Evolutionary conservation across 345 rosid species (phyloP), one percentile per base, ranked within the genome.

Genomic region (Gossypium bickii): DNA sequence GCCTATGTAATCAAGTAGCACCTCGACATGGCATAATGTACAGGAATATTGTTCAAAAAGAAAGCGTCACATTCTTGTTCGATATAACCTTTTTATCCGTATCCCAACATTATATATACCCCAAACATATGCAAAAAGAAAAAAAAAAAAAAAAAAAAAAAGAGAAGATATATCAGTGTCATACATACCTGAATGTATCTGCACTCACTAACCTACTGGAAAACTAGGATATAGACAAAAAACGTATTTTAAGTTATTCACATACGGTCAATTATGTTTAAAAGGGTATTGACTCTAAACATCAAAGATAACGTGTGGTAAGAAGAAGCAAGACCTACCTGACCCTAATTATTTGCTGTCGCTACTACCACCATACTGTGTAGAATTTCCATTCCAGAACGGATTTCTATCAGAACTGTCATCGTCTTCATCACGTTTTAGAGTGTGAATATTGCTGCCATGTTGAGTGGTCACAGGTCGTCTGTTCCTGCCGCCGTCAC

Each of bases 371-470:
- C 64, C 64, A 27, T 60, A 27, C 64, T 60, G 64, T 60, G 64
- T 60, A 60, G 64, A 60, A 60, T 60, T 60, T 60, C 64, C 64
- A 27, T 60, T 60, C 64, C 64, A 60, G 9, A 60, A 60, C 0
- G 3, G 41, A 25, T 60, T 60, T 13, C 43, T 27, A 60, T 60
- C 43, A 12, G 16, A 4, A 25, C 43, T 38, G 1, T 60, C 64
- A 60, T 60, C 41, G 27, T 60, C 64, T 13, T 60, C 43, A 25
- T 60, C 18, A 9, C 3, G 64, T 60, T 60, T 60, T 25, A 60
- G 41, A 12, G 64, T 60, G 64, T 60, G 64, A 60, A 60, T 60
- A 25, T 60, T 60, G 64, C 64, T 60, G 41, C 64, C 64, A 25
- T 27, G 25, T 60, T 17, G 64, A 25, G 64, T 25, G 17, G 64